Conservation (phyloP, 2,329 filamentous ascomycete species). For the Phaeomoniella chlamydospora region DNA sequence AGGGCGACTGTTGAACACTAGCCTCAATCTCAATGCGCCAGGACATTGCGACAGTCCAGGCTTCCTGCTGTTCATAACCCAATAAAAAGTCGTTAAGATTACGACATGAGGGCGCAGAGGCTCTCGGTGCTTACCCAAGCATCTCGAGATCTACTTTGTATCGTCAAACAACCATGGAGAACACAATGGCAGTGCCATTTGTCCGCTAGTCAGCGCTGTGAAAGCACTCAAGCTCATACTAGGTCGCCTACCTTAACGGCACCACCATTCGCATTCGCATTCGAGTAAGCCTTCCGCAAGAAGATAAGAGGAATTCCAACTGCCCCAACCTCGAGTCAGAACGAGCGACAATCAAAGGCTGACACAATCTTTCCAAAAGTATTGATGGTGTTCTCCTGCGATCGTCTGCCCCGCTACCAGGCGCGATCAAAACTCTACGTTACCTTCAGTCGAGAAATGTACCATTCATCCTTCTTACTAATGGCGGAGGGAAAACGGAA, state of each 20-base stretch:
- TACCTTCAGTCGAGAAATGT: constrained; percentile 62
- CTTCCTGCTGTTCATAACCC: not conserved
- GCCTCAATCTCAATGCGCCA: not conserved
- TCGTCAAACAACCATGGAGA: not conserved
- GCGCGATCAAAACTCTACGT: constrained; percentile 57
- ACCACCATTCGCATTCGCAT: constrained; percentile 10
- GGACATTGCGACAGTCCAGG: not conserved
- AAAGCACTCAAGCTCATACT: too few species aligned
- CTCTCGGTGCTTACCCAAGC: not conserved
- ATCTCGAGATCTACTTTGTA: not conserved
- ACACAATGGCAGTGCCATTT: not conserved
- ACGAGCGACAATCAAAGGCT: not conserved
- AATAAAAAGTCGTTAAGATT: too few species aligned
- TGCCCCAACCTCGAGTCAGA: not conserved
- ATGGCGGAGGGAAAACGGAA: constrained; percentile 82
- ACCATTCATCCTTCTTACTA: constrained; percentile 89
- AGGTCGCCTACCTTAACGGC: not conserved
- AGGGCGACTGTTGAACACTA: not conserved
- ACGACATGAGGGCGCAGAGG: not conserved
- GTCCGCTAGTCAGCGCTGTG: not conserved
- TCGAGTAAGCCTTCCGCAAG: constrained; percentile 7
- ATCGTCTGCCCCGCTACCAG: constrained; percentile 62
- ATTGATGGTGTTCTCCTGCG: constrained; percentile 95
- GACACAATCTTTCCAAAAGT: constrained; percentile 22
- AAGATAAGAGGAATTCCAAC: not conserved